Base-by-base conservation (phyloP, 2,329 filamentous ascomycete genomes). In the Teratosphaeriaceae sp. region DNA sequence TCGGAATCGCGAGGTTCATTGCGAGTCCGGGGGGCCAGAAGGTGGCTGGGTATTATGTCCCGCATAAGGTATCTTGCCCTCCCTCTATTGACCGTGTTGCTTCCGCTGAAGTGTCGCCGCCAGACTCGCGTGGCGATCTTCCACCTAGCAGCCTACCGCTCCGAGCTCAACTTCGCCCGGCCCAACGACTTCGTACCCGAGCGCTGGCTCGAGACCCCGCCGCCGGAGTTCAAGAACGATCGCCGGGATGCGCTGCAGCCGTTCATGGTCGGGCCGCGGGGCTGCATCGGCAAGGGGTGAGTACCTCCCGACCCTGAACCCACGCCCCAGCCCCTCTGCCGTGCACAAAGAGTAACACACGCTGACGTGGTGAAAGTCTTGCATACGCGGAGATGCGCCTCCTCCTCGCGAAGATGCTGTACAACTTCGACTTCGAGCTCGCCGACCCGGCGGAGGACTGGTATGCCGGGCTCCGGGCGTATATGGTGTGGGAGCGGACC, bases 381-480 rank as follows among this genome's bases (percentile, higher is more conserved):
- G 65, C 64, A 1, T 59, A 60, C 31, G 53, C 56, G 5, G 64
- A 67, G 46, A 58, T 65, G 47, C 51, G 57, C 3, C 27, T 69
- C 2, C 60, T 65, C 1, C 47, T 71, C 13, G 56, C 65, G 2
- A 63, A 63, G 43, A 33, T 69, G 27, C 21, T 69, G 5, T 69
- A 53, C 48, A 52, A 55, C 3, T 70, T 69, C 41, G 63, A 71
- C 48, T 45, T 63, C 26, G 53, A 62, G 43, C 45, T 64, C 21
- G 45, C 51, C 3, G 40, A 52, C n/a, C 37, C 44, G 22, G 49
- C 43, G 30, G 33, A 35, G n/a, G 45, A 47, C 9, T 57, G 55
- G 55, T 29, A 24, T 13, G 20, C 20, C 11, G 18, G 37, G 8
- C 18, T 35, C 13, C 29, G 16, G 16, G 7, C 37, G 15, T 45